Percentiles rank a stretch among this genome's conserved stretches.
Evolutionary conservation across 1,139 yeast genomes (phyloP).

Genomic region (Magnusiomyces suaveolens): DNA sequence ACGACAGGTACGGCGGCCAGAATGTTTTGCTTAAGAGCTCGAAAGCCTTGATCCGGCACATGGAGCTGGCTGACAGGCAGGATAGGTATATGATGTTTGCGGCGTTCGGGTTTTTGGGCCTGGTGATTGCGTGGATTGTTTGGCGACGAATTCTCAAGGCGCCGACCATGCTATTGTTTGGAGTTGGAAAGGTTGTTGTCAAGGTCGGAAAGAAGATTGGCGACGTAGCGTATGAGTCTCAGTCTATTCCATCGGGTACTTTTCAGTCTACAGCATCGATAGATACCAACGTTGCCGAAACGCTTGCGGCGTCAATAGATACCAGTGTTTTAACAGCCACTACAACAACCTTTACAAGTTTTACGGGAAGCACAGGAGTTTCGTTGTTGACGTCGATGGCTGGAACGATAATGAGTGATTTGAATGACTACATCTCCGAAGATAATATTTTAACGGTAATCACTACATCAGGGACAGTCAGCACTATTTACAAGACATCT

Average conservation of each 20-base stretch:
- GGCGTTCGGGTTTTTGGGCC: conserved; percentile 47
- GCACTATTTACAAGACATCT: not conserved
- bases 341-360: too few relatives aligned
- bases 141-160: conserved; percentile 53
- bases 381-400: not conserved
- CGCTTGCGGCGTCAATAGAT: not conserved
- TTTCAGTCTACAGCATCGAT: not conserved
- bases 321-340: not conserved
- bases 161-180: conserved; percentile 44
- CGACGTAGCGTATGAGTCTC: not conserved
- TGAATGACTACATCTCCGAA: not conserved
- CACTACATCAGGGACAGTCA: not conserved
- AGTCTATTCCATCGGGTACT: not conserved
- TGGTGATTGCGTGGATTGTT: conserved; percentile 52
- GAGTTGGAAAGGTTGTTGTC: conserved; percentile 6
- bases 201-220: not conserved
- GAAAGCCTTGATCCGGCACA: conserved; percentile 47
- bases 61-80: conserved; percentile 57
- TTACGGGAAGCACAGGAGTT: not conserved
- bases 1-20: conserved; percentile 45
- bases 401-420: not conserved
- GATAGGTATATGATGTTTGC: conserved; percentile 54
- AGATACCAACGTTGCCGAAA: not conserved
- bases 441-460: not conserved
- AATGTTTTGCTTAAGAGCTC: conserved; percentile 48